Conservation (phyloP, 192 early-diverging fungal species). For the Funneliformis geosporum region DNA sequence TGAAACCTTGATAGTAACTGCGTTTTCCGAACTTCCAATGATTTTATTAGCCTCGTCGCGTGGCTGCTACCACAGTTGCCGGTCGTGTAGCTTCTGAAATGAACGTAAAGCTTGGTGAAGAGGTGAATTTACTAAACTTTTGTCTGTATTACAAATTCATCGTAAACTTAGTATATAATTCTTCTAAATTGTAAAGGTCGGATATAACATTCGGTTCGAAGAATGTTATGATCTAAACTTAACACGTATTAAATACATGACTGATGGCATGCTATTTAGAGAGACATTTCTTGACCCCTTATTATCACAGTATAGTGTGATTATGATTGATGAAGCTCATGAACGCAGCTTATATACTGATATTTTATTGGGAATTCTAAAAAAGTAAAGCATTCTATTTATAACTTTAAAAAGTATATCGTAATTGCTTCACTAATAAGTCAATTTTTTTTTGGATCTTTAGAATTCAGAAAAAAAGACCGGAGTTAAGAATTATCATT, state of each 20-base stretch:
- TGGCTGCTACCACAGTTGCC: constrained; percentile 74
- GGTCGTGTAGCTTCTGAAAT: constrained; percentile 77
- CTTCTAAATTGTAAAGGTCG: constrained; percentile 49
- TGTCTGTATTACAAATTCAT: neutral
- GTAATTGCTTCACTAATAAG: neutral
- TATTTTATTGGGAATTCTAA: constrained; percentile 68
- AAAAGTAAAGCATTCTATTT: constrained; percentile 61
- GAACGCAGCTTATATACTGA: constrained; percentile 92
- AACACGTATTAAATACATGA: constrained; percentile 81
- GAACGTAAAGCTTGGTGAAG: constrained; percentile 62
- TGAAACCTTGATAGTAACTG: neutral
- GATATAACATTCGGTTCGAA: constrained; percentile 80
- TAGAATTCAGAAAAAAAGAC: constrained; percentile 71
- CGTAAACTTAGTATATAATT: neutral
- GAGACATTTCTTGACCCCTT: constrained; percentile 85
- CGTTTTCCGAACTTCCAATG: too few relatives aligned
- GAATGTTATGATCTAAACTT: constrained; percentile 54
- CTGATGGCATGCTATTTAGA: constrained; percentile 87
- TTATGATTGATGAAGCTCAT: constrained; percentile 97
- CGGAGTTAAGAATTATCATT: constrained; percentile 72
- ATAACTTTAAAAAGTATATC: neutral
- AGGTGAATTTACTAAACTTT: constrained; percentile 36
- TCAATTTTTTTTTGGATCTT: neutral
- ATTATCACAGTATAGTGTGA: constrained; percentile 76
- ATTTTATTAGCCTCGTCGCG: constrained; percentile 57